Percentiles rank a stretch among this genome's conserved stretches.
Conservation (phyloP, 306 rosid species). For the Datisca glomerata region DNA sequence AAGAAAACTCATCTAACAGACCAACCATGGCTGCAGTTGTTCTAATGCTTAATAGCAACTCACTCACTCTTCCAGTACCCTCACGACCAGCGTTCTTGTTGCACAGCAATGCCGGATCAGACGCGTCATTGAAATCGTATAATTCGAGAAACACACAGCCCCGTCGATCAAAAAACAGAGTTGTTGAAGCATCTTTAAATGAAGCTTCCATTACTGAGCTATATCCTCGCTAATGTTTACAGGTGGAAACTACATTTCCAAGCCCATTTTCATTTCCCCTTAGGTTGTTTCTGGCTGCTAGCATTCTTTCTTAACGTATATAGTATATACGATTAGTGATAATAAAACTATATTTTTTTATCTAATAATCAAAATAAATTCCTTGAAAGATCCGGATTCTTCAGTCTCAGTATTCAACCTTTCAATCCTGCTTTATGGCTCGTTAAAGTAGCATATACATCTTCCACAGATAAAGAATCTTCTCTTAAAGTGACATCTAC, state of each 20-base stretch:
- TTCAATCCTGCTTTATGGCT: no score
- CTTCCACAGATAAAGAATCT: no score
- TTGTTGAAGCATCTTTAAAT: background rate
- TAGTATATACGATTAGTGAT: no score
- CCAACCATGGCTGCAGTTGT: slow-evolving; percentile 40
- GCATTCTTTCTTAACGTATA: no score
- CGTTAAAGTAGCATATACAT: no score
- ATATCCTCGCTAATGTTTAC: background rate
- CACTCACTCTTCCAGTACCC: slow-evolving; percentile 19
- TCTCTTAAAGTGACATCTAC: no score
- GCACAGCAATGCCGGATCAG: background rate
- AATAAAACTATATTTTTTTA: no score
- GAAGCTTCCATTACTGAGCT: background rate
- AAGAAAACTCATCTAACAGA: slow-evolving; percentile 28
- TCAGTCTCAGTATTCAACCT: no score
- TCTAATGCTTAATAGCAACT: slow-evolving; percentile 30
- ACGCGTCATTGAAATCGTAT: background rate
- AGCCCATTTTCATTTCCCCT: background rate
- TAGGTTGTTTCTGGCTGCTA: no score
- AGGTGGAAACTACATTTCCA: background rate
- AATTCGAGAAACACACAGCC: background rate
- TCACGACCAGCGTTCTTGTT: slow-evolving; percentile 20
- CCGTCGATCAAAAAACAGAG: background rate
- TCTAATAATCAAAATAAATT: no score
- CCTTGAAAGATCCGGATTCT: no score